Evolutionary conservation across 139 green algal species (phyloP), one percentile per base, ranked within the genome.

Genomic region (Dunaliella primolecta): DNA sequence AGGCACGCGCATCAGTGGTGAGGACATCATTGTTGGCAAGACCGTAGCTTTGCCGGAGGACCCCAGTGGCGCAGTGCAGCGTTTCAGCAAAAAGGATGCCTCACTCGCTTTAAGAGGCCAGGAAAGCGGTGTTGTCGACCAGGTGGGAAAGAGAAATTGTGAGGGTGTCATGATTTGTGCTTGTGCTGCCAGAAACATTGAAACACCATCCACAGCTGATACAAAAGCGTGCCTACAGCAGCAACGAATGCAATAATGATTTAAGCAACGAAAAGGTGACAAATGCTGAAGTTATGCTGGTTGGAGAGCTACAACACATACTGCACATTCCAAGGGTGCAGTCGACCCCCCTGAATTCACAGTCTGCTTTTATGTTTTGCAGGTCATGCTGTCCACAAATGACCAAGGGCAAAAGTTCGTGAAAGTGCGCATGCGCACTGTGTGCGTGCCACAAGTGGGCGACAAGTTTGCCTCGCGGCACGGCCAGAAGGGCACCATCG

Each of bases 381-480:
- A 94, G 81, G 94, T 98, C 81, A 90, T 99, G 86, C 84, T 99
- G 70, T 98, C 94, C 24, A 98, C 95, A 24, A 98, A 97, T 81
- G 92, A 94, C 36, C 88, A 95, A 64, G 96, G 97, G 32, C 86
- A 95, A 35, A 90, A 92, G 29, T 99, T 99, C 86, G 95, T 99
- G 72, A 99, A 99, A 90, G 92, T 99, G 81, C 92, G 96, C 77
- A 93, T 99, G 56, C 91, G 97, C 32, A 98, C 94, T 25, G 95
- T 98, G 84, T 95, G 97, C 79, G 95, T 98, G 36, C 97, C 97
- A 0, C 97, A 99, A 56, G 95, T 99, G n/a, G 97, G 97, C n/a
- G 97, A 99, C 93, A 99, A 99, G 91, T 99, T 99, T 90, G 95
- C 95, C 15, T 97, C 93, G 36, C 91, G 97, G 71, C 96, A 99